A percentile compares a stretch with the other conserved stretches of the same genome.
Conservation (phyloP, 176 grass and related monocot genomes). For the Avena insularis region DNA sequence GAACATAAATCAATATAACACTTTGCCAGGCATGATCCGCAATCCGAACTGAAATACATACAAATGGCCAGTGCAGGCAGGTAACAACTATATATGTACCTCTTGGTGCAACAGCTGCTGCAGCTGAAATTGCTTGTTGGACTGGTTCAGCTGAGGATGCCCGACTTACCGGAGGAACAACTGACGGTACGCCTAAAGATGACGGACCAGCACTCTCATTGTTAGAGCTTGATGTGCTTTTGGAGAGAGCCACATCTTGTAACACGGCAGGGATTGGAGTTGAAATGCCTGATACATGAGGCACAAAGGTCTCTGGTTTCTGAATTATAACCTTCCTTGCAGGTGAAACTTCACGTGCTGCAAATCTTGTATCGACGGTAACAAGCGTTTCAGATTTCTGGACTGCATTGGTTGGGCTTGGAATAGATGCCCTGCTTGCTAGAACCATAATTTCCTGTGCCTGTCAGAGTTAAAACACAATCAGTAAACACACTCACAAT, state of each 20-base stretch:
- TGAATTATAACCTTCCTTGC: conserved; percentile 43
- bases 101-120: conserved; percentile 50
- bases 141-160: conserved; percentile 36
- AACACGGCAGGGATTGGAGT: conserved; percentile 40
- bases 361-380: conserved; percentile 38
- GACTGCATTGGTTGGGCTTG: conserved; percentile 18
- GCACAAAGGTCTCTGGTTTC: conserved; percentile 37
- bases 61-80: background rate
- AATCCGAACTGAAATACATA: conserved; percentile 8
- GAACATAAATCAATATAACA: conserved; percentile 1
- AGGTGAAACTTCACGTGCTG: conserved; percentile 44
- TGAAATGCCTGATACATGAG: conserved; percentile 44
- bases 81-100: conserved; percentile 57
- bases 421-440: conserved; percentile 67
- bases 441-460: conserved; percentile 73
- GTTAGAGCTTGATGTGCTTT: conserved; percentile 55
- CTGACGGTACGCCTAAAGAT: conserved; percentile 23
- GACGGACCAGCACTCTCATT: conserved; percentile 42
- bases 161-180: conserved; percentile 42
- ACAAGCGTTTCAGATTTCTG: conserved; percentile 33
- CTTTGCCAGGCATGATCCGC: background rate
- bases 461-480: conserved; percentile 44
- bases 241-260: conserved; percentile 40
- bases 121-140: conserved; percentile 39
- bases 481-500: conserved; percentile 36